phyloP scores from a whole-genome alignment of 2,329 filamentous ascomycete genomes.

The Basipetospora chlamydospora region DNA sequence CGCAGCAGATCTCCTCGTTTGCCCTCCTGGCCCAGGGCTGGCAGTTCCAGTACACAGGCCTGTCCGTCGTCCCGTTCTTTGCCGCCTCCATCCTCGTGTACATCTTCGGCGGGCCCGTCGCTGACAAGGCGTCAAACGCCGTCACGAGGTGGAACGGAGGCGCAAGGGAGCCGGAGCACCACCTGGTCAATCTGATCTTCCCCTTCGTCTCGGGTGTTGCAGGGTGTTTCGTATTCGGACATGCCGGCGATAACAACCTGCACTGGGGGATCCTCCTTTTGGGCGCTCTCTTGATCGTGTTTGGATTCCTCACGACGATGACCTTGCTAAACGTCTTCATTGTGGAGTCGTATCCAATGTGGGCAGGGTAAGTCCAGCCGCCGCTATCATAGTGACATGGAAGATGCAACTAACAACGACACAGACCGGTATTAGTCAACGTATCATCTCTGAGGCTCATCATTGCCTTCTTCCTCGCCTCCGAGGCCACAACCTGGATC shows the following conservation, averaged over 20 bases:
- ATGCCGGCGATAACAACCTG: conserved; percentile 12
- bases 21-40: conserved; percentile 13
- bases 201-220: conserved; percentile 15
- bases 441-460: conserved; percentile 17
- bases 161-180: conserved; percentile 18
- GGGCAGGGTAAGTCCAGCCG: conserved; percentile 6
- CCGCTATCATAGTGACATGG: background rate
- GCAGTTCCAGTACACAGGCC: conserved; percentile 16
- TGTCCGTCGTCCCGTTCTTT: conserved; percentile 14
- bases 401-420: background rate
- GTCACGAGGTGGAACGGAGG: conserved; percentile 15
- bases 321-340: conserved; percentile 17
- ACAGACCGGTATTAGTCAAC: conserved; percentile 18
- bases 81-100: conserved; percentile 9
- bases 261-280: conserved; percentile 15
- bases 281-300: conserved; percentile 15
- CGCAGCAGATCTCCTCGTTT: conserved; percentile 13
- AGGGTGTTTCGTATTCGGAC: conserved; percentile 18
- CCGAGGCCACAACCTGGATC: conserved; percentile 15
- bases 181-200: conserved; percentile 16
- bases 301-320: conserved; percentile 14
- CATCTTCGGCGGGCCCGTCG: conserved; percentile 15
- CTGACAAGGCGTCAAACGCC: conserved; percentile 14
- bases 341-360: conserved; percentile 18
- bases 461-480: conserved; percentile 16